These are phyloP conservation scores for Podaxis sp. DNA, from an alignment of 768 basidiomycete genomes.

Conservation along the genomic window DNA sequence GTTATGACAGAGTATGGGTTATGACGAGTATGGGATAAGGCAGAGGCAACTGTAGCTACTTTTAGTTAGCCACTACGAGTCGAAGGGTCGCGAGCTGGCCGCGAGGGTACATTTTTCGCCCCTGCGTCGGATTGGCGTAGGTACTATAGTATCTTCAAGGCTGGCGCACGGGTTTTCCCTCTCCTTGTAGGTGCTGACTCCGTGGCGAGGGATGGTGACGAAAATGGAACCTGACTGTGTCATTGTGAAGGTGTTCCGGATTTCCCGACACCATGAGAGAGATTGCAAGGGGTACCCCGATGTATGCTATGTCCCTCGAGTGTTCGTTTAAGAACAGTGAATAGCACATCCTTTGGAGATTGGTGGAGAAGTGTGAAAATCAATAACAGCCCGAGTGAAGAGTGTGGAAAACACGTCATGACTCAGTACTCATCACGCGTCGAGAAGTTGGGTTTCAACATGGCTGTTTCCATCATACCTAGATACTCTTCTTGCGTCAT, in stretches of 20 bases:
- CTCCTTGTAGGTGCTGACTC: too few relatives aligned
- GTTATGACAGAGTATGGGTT: too few relatives aligned
- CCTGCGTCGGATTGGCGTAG: not conserved
- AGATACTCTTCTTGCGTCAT: slow-evolving; percentile 1
- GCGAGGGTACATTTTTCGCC: not conserved
- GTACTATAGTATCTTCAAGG: slow-evolving; percentile 6
- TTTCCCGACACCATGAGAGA: not conserved
- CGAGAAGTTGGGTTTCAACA: not conserved
- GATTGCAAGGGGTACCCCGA: not conserved
- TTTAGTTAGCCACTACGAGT: not conserved
- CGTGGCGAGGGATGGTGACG: not conserved
- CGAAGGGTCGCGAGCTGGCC: not conserved
- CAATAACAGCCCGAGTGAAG: not conserved
- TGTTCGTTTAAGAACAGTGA: not conserved
- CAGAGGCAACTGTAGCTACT: not conserved
- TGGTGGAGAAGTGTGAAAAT: not conserved
- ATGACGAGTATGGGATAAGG: too few relatives aligned
- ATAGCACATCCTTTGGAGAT: not conserved
- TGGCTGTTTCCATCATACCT: not conserved
- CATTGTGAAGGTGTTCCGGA: slow-evolving; percentile 1
- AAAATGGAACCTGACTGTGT: slow-evolving; percentile 7
- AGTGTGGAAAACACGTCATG: not conserved
- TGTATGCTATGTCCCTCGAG: slow-evolving; percentile 2
- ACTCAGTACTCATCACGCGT: not conserved
- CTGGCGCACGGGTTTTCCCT: not conserved